These are phyloP conservation scores for Parachaetomium inaequale DNA, from an alignment of 495 filamentous ascomycete species.

Conservation along the genomic window DNA sequence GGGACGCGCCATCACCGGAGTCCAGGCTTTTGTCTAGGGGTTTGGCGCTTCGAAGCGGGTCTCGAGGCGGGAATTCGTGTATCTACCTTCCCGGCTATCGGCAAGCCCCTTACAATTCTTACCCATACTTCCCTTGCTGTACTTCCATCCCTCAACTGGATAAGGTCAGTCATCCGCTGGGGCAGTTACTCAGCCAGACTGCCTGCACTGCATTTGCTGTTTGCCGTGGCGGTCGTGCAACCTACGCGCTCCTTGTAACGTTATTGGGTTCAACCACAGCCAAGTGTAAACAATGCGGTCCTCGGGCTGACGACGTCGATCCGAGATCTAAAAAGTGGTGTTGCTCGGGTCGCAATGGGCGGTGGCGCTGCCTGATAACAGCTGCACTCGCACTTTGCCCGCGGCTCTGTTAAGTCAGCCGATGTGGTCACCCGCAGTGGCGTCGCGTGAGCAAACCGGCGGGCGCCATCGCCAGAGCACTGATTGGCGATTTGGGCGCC, in stretches of 20 bases:
- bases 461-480: not conserved
- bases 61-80: not conserved
- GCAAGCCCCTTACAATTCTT: not conserved
- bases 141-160: no score
- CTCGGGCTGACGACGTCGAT: not conserved
- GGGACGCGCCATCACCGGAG: slow-evolving; percentile 58
- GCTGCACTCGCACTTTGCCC: not conserved
- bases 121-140: no score
- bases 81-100: not conserved
- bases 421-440: slow-evolving; percentile 5
- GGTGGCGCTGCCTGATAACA: slow-evolving; percentile 6
- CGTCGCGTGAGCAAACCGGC: slow-evolving; percentile 10
- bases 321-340: not conserved
- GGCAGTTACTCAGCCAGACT: no score
- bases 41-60: not conserved
- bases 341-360: not conserved
- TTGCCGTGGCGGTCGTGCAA: no score
- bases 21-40: slow-evolving; percentile 55
- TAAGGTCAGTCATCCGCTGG: no score
- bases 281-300: not conserved
- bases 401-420: slow-evolving; percentile 9
- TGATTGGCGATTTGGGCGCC: slow-evolving; percentile 27
- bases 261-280: not conserved
- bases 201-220: no score
- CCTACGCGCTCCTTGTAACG: not conserved